Base-by-base conservation (phyloP, 2,329 filamentous ascomycete species). In the Ophiognomonia clavigignenti-juglandacearum region DNA sequence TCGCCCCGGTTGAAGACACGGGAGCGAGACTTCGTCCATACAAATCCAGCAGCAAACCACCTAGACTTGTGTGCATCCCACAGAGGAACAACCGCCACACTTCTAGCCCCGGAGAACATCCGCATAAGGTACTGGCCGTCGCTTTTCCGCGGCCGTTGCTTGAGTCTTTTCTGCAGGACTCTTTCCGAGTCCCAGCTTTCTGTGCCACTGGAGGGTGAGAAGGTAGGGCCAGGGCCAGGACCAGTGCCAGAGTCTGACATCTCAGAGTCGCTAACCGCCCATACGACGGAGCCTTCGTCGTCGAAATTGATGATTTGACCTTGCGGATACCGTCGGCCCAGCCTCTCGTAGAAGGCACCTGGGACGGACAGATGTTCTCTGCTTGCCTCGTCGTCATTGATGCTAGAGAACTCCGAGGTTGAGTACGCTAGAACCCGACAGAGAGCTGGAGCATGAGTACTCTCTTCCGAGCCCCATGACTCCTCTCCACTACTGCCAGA, bases 221-320 rank as follows among this genome's bases (percentile, higher is more conserved):
- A 24, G 10, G 27, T 20, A 6, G n/a, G n/a, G n/a, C n/a, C n/a
- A n/a, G n/a, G n/a, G n/a, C n/a, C n/a, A n/a, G n/a, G n/a, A n/a
- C n/a, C n/a, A n/a, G n/a, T n/a, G n/a, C n/a, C n/a, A n/a, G n/a
- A n/a, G 3, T 37, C 42, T 11, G 32, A 34, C 4, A 14, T 7
- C 32, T 44, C 42, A 16, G 32, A 29, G 34, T 44, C 42, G 16
- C 42, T 44, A 18, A 38, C 11, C 8, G 42, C 32, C 42, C 42
- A 44, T 22, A 44, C 27, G 10, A 44, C 42, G 13, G 6, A 16
- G n/a, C 42, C 42, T 0, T 36, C 32, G 11, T 44, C 42, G 16
- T 66, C 67, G 24, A 70, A 71, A 40, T 68, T 69, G 50, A 74
- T 76, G 1, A 75, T 63, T 40, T 67, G 67, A 0, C 74, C 75